Conservation (phyloP, 2,329 filamentous ascomycete genomes). For the Bertia moriformis region DNA sequence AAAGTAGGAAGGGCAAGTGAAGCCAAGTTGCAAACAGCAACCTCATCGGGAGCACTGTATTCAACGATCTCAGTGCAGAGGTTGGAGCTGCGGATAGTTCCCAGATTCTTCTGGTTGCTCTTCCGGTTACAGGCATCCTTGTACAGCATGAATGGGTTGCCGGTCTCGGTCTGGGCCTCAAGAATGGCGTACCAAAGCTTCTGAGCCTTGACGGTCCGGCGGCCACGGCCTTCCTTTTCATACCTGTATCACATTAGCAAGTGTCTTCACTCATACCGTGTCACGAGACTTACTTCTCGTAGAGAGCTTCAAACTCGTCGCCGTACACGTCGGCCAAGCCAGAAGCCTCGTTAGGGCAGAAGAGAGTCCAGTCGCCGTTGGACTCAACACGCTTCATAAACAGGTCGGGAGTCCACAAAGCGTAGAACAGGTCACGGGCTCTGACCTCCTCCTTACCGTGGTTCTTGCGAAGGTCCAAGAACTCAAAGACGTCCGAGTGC, state of each 20-base stretch:
- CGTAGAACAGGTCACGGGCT: slow-evolving; percentile 92
- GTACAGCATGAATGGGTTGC: slow-evolving; percentile 99
- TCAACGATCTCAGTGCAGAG: slow-evolving; percentile 98
- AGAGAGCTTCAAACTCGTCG: slow-evolving; percentile 90
- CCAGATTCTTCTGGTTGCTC: slow-evolving; percentile 99
- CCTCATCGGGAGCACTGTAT: slow-evolving; percentile 93
- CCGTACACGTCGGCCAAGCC: slow-evolving; percentile 93
- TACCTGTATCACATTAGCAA: slow-evolving; percentile 42
- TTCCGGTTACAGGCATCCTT: slow-evolving; percentile 97
- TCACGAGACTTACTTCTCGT: slow-evolving; percentile 39
- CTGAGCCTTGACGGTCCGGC: slow-evolving; percentile 86
- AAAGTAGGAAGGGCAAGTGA: slow-evolving; percentile 84
- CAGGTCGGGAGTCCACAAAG: slow-evolving; percentile 93
- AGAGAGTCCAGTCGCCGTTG: slow-evolving; percentile 92
- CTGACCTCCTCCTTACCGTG: slow-evolving; percentile 97
- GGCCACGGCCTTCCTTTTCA: slow-evolving; percentile 73
- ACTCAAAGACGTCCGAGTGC: slow-evolving; percentile 96
- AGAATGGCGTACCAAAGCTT: slow-evolving; percentile 99
- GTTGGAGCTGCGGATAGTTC: slow-evolving; percentile 96
- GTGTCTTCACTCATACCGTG: too few species aligned
- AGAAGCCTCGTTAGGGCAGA: slow-evolving; percentile 94
- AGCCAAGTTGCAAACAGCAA: slow-evolving; percentile 94
- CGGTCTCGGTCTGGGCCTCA: slow-evolving; percentile 95
- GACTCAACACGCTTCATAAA: slow-evolving; percentile 99
- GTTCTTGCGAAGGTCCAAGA: slow-evolving; percentile 96